Evolutionary conservation across 306 rosid species (phyloP).

Genomic region (Dryas drummondii): DNA sequence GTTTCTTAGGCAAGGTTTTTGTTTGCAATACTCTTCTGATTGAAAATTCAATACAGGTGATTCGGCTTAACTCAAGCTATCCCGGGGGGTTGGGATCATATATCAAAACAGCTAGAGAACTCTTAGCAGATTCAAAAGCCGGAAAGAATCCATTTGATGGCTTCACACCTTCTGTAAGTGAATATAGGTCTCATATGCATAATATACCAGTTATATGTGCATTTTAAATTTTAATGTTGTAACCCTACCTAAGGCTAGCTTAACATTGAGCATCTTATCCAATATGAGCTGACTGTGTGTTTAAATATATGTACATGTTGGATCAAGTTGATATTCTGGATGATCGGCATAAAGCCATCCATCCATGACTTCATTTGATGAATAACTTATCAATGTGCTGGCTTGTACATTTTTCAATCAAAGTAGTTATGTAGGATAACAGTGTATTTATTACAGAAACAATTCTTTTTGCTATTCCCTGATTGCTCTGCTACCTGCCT

Average conservation of each 20-base stretch:
- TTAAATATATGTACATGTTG: not conserved
- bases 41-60: constrained; percentile 43
- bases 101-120: constrained; percentile 70
- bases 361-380: not conserved
- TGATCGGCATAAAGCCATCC: not conserved
- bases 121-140: constrained; percentile 83
- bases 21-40: not conserved
- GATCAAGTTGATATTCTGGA: not conserved
- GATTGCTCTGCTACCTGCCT: no score
- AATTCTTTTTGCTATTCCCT: not conserved
- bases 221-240: no score
- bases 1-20: not conserved
- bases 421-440: not conserved
- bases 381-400: not conserved
- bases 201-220: not conserved
- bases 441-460: not conserved
- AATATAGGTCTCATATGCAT: not conserved
- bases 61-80: constrained; percentile 70
- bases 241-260: not conserved
- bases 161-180: constrained; percentile 92
- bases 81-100: constrained; percentile 85
- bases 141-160: constrained; percentile 90
- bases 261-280: not conserved
- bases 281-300: not conserved
- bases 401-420: not conserved